phyloP scores from a whole-genome alignment of 2,329 filamentous ascomycete genomes.

The Sporothrix pallida region DNA sequence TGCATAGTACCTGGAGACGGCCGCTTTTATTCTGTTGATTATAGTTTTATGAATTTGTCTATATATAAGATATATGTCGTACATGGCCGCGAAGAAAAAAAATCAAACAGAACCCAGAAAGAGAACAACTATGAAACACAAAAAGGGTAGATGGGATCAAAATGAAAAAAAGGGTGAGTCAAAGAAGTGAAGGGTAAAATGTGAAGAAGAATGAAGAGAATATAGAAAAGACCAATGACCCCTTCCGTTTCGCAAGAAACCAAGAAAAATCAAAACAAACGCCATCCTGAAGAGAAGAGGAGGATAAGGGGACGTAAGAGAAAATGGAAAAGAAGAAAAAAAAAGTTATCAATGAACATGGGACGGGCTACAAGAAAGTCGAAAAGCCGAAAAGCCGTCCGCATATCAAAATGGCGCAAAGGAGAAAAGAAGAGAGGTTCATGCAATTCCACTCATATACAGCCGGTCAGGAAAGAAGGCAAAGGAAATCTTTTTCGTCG shows the following conservation, averaged over 20 bases:
- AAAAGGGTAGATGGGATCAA: background rate
- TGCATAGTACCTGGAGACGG: background rate
- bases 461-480: background rate
- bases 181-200: background rate
- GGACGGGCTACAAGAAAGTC: background rate
- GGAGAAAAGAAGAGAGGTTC: constrained; percentile 15
- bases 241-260: constrained; percentile 17
- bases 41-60: constrained; percentile 17
- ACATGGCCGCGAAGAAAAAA: constrained; percentile 17
- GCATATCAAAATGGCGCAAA: constrained; percentile 22
- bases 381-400: constrained; percentile 3
- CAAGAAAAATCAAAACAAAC: constrained; percentile 21
- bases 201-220: background rate
- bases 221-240: constrained; percentile 10
- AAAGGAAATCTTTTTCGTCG: background rate
- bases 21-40: background rate
- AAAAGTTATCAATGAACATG: constrained; percentile 8
- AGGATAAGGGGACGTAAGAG: background rate
- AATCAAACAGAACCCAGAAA: constrained; percentile 11
- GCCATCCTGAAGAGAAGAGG: constrained; percentile 24
- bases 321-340: background rate
- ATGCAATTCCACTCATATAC: constrained; percentile 15
- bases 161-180: background rate
- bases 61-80: constrained; percentile 22
- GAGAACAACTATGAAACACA: background rate